phyloP scores from a whole-genome alignment of 306 rosid species.

The Lathyrus oleraceus region DNA sequence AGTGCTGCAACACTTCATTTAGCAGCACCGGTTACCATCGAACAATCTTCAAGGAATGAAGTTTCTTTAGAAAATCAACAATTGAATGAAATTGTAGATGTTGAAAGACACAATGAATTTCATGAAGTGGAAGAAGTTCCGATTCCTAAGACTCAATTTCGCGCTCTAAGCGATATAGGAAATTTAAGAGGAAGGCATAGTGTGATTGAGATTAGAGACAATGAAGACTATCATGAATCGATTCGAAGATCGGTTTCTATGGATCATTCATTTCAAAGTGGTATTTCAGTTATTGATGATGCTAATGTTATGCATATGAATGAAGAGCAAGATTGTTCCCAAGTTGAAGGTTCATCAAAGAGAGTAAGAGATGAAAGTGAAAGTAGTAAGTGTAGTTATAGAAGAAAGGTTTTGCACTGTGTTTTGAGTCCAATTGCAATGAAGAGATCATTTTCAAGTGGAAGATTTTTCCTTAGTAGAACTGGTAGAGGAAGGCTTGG shows the following conservation, averaged over 20 bases:
- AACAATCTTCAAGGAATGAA: constrained; percentile 41
- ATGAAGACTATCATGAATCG: constrained; percentile 45
- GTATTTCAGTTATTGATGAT: constrained; percentile 48
- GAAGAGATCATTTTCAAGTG: constrained; percentile 92
- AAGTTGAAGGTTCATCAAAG: constrained; percentile 63
- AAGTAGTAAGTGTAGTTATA: constrained; percentile 46
- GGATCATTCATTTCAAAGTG: constrained; percentile 62
- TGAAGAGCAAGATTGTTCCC: constrained; percentile 44
- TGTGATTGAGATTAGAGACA: constrained; percentile 58
- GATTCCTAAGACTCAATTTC: constrained; percentile 48
- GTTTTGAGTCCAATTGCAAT: constrained; percentile 70
- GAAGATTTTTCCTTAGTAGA: constrained; percentile 62
- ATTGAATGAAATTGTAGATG: constrained; percentile 27
- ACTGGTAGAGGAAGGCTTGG: constrained; percentile 62
- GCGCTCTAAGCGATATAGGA: constrained; percentile 65
- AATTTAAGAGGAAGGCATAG: constrained; percentile 60
- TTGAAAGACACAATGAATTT: constrained; percentile 36
- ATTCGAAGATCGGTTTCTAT: constrained; percentile 74
- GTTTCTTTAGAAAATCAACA: constrained; percentile 36
- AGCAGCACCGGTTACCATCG: constrained; percentile 12
- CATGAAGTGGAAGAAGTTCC: constrained; percentile 39
- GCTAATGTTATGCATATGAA: constrained; percentile 39
- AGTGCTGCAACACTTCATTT: constrained; percentile 34
- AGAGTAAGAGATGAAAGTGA: constrained; percentile 55
- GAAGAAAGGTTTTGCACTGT: constrained; percentile 55